Base-by-base conservation (phyloP, 352 stramenopile species). In the Globisporangium abappressorium region DNA sequence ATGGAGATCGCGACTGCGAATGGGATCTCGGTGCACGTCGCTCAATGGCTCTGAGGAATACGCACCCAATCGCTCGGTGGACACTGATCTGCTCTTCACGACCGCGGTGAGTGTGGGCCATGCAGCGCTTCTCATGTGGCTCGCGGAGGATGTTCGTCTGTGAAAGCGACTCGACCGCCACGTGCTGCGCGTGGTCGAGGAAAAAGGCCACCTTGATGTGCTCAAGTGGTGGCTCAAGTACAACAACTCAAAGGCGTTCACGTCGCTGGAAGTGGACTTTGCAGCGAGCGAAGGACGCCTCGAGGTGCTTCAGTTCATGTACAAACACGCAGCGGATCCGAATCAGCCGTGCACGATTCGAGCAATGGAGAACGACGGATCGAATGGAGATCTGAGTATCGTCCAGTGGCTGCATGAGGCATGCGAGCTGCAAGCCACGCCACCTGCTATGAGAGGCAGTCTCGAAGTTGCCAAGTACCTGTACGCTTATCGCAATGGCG, bases 181-280 rank as follows among this genome's bases (percentile, higher is more conserved):
- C 15, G 15, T 49, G 15, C 15, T 49, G 41, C 18, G 15, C 15
- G 41, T n/a, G 41, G 41, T 49, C 41, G 15, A 41, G 14, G 53
- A 38, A 38, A 38, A 38, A 38, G 26, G 26, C 26, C 53, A 58
- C 15, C 26, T 38, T 14, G 26, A 58, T 14, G 53, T 33, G 5
- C 26, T 58, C 26, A 26, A 58, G 53, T 38, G 49, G n/a, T 56
- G 49, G 49, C 49, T 56, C n/a, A 56, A 56, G 18, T 18, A 30
- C 8, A 56, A 15, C n/a, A 18, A 56, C 49, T 1, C 22, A 18
- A 56, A 28, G 11, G 49, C 49, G 22, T 28, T 28, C 22, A 28
- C 49, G 41, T 49, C 41, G 15, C 41, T 49, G 41, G n/a, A 56
- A 56, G 49, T 56, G 49, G 49, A 33, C 8, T 56, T 49, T 56